These are phyloP conservation scores for Mortierella polycephala DNA, from an alignment of 371 early-diverging fungal species.

Conservation along the genomic window DNA sequence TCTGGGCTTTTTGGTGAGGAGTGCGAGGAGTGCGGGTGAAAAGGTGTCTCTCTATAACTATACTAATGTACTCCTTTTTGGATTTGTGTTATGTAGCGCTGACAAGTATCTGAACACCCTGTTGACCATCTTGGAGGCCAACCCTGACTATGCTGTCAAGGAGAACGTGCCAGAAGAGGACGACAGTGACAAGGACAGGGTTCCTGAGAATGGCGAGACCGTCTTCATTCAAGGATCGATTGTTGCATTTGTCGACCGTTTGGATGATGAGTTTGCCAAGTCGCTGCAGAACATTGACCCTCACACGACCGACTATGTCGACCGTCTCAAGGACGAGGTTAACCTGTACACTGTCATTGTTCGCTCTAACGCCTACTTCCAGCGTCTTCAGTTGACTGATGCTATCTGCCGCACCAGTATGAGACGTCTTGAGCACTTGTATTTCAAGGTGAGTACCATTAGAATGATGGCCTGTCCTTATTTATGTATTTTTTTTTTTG, in stretches of 20 bases:
- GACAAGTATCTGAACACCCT: slow-evolving; percentile 78
- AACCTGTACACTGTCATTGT: slow-evolving; percentile 87
- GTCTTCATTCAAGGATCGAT: slow-evolving; percentile 85
- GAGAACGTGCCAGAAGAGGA: slow-evolving; percentile 78
- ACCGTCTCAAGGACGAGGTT: slow-evolving; percentile 92
- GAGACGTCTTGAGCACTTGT: slow-evolving; percentile 94
- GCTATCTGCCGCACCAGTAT: slow-evolving; percentile 79
- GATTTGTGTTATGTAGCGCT: slow-evolving; percentile 50
- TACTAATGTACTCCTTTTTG: background rate
- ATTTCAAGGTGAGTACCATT: slow-evolving; percentile 80
- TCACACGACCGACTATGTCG: slow-evolving; percentile 95
- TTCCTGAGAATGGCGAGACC: slow-evolving; percentile 61
- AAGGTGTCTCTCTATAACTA: too few relatives aligned
- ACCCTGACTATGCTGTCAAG: slow-evolving; percentile 66
- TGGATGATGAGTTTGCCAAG: slow-evolving; percentile 97
- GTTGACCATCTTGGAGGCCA: slow-evolving; percentile 78
- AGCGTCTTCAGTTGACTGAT: slow-evolving; percentile 66
- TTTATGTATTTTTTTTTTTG: background rate
- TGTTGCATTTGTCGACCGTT: slow-evolving; percentile 89
- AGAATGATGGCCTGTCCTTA: too few relatives aligned
- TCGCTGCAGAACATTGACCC: slow-evolving; percentile 96
- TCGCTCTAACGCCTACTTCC: slow-evolving; percentile 87
- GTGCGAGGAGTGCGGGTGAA: too few relatives aligned
- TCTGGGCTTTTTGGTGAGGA: too few relatives aligned
- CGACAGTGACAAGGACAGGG: slow-evolving; percentile 76